Base-by-base conservation (phyloP, 345 rosid species). In the Theobroma cacao region DNA sequence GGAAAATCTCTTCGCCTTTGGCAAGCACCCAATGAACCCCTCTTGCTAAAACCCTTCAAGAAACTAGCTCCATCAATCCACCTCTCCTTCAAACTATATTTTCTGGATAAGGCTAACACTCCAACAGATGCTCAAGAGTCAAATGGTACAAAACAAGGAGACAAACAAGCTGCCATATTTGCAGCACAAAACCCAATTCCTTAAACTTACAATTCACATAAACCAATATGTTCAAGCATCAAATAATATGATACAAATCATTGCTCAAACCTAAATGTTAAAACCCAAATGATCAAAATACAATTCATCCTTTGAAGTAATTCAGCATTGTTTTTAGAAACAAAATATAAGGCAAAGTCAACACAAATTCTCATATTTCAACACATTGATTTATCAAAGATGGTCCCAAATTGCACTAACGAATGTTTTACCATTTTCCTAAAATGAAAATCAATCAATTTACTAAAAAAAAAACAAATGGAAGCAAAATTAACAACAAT, bases 41-140 rank as follows among this genome's bases (percentile, higher is more conserved):
- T 82, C 81, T 84, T 90, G 22, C 53, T 84, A 18, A 75, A n/a
- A 80, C 78, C 41, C 71, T 80, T 89, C 67, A 86, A 64, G 24
- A 83, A 82, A 48, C 81, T 79, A 75, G 82, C 66, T 74, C 78
- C 89, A 59, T 87, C 89, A 22, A 56, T 60, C 24, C 14, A 58
- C 48, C 33, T 22, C 50, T 52, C 17, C 14, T 73, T 53, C 50
- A 56, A 36, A 55, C 47, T 24, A 53, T 6, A 22, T 36, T 22
- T 65, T 62, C 72, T 31, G 24, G 28, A 30, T 41, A 22, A 55
- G 45, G 75, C 7, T 14, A 68, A 62, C 56, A 26, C 55, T 68
- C 36, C 36, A 26, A 28, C 22, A 69, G 36, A 26, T 69, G 74
- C 36, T 47, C 3, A 56, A 68, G 53, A 12, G 12, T 40, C 53